A percentile compares a stretch with the other conserved stretches of the same genome.
phyloP scores from a whole-genome alignment of 768 basidiomycete genomes.

The Sporobolomyces pararoseus region DNA sequence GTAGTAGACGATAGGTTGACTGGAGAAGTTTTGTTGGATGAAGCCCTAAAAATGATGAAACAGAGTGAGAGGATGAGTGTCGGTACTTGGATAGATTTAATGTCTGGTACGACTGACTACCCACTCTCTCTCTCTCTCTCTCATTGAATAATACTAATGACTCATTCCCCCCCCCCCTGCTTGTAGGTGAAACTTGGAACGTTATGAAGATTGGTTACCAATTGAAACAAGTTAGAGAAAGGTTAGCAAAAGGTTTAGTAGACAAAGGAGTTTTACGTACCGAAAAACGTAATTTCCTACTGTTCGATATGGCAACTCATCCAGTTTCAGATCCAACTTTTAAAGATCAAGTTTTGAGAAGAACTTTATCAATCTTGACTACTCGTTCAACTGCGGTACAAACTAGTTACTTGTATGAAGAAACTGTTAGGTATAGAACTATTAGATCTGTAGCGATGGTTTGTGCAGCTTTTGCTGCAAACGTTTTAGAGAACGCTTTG shows the following conservation, averaged over 20 bases:
- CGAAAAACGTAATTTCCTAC: slow-evolving; percentile 95
- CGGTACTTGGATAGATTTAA: slow-evolving; percentile 89
- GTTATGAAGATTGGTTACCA: slow-evolving; percentile 99
- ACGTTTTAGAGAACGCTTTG: slow-evolving; percentile 91
- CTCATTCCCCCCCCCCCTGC: neutral
- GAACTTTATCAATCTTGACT: slow-evolving; percentile 73
- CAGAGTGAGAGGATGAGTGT: slow-evolving; percentile 67
- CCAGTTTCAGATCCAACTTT: slow-evolving; percentile 88
- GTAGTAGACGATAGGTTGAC: slow-evolving; percentile 89
- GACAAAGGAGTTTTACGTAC: slow-evolving; percentile 99
- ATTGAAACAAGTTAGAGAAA: slow-evolving; percentile 95
- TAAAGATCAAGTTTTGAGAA: slow-evolving; percentile 76
- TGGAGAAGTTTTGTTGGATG: slow-evolving; percentile 93
- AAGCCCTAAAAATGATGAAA: slow-evolving; percentile 95
- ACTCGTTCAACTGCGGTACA: slow-evolving; percentile 71
- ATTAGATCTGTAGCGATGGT: slow-evolving; percentile 78
- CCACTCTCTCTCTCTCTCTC: neutral
- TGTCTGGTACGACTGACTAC: slow-evolving; percentile 66
- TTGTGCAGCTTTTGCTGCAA: slow-evolving; percentile 88
- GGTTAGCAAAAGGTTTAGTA: slow-evolving; percentile 91
- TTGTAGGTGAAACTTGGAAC: slow-evolving; percentile 95
- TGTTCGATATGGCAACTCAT: slow-evolving; percentile 99
- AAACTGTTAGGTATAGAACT: slow-evolving; percentile 70
- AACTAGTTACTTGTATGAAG: slow-evolving; percentile 57
- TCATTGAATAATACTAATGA: neutral